A percentile compares a stretch with the other conserved stretches of the same genome.
Conservation (phyloP, 208 protist species). For the Trichomonas vaginalis region DNA sequence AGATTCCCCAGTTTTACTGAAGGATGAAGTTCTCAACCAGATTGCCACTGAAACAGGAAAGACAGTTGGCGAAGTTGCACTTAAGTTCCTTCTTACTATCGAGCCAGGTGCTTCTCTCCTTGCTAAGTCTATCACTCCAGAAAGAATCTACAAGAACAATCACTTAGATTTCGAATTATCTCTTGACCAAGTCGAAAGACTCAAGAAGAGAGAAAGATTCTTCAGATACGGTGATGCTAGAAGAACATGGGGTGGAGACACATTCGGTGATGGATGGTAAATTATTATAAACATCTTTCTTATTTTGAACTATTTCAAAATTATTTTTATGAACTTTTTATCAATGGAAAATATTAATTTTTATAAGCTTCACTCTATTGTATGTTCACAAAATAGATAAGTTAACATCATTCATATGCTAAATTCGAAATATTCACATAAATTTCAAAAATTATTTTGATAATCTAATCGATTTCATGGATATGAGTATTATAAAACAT, state of each 20-base stretch:
- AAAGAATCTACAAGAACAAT: neutral
- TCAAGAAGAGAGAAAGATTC: neutral
- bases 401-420: too few species aligned
- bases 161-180: neutral
- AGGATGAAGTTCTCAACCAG: neutral
- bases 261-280: neutral
- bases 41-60: neutral
- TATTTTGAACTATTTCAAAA: too few species aligned
- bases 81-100: neutral
- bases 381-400: too few species aligned
- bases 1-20: neutral
- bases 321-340: too few species aligned
- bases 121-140: neutral
- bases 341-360: too few species aligned
- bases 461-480: too few species aligned
- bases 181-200: neutral
- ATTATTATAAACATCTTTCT: too few species aligned
- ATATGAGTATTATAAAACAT: too few species aligned
- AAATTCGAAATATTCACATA: too few species aligned
- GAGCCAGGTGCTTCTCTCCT: neutral
- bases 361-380: too few species aligned
- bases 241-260: neutral
- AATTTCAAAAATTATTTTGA: too few species aligned
- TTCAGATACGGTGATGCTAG: neutral
- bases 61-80: neutral